Conservation (phyloP, 208 protist genomes). For the Trypanosoma conorhini region DNA sequence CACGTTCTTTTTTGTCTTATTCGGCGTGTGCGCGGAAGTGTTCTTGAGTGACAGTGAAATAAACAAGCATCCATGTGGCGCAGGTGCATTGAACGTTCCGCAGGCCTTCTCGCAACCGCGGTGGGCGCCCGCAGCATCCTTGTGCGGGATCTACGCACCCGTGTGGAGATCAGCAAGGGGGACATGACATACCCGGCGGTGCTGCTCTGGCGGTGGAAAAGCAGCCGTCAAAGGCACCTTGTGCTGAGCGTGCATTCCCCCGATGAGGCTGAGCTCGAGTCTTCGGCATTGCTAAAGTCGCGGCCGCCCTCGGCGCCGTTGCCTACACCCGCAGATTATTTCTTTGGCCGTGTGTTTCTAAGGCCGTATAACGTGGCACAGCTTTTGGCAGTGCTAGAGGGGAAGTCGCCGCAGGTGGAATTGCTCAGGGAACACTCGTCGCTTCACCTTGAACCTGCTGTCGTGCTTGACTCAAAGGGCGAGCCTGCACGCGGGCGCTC, state of each 20-base stretch:
- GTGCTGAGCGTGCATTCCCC: slow-evolving; percentile 50
- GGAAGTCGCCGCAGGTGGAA: slow-evolving; percentile 38
- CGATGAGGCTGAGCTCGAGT: neutral
- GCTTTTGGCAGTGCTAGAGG: slow-evolving; percentile 77
- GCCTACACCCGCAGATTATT: slow-evolving; percentile 39
- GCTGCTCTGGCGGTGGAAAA: slow-evolving; percentile 66
- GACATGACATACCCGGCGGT: slow-evolving; percentile 43
- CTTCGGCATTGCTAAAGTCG: neutral
- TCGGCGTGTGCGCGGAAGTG: neutral
- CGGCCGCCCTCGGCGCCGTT: slow-evolving; percentile 6
- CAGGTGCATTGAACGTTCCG: neutral
- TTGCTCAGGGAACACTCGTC: slow-evolving; percentile 47
- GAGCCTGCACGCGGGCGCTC: neutral
- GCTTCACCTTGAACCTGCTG: slow-evolving; percentile 34
- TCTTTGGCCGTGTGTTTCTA: slow-evolving; percentile 86
- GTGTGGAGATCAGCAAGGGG: slow-evolving; percentile 41
- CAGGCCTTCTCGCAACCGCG: neutral
- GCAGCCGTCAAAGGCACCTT: slow-evolving; percentile 51
- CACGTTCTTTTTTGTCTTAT: neutral
- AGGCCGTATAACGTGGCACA: slow-evolving; percentile 82
- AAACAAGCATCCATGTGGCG: slow-evolving; percentile 22
- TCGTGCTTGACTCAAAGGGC: neutral
- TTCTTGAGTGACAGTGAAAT: neutral
- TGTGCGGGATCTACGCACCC: slow-evolving; percentile 55
- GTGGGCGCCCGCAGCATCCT: slow-evolving; percentile 35